Evolutionary conservation across 225 moss, liverwort and hornwort genomes (phyloP).

Genomic region (Sphagnum contortum): DNA sequence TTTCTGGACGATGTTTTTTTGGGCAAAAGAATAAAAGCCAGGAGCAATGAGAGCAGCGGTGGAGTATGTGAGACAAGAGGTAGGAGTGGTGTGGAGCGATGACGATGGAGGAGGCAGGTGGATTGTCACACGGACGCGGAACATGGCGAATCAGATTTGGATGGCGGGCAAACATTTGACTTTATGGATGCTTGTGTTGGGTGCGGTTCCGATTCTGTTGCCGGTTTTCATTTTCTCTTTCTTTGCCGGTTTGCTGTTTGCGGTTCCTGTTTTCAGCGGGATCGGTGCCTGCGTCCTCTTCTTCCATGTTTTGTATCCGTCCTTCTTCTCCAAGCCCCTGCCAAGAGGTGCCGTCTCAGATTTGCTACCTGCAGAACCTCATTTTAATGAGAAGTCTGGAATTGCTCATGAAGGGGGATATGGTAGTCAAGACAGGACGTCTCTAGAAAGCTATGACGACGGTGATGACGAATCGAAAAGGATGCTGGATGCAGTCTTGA

Average conservation of each 20-base stretch:
- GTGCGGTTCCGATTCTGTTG: constrained; percentile 17
- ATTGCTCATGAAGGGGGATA: too few relatives aligned
- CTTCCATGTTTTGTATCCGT: constrained; percentile 8
- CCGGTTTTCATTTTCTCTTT: constrained; percentile 16
- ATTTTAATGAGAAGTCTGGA: too few relatives aligned
- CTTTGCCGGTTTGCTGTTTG: constrained; percentile 18
- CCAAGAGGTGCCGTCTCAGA: not conserved
- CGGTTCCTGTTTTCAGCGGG: constrained; percentile 20
- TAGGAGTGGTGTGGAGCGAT: too few relatives aligned
- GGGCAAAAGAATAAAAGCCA: too few relatives aligned
- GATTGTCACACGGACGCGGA: constrained; percentile 3
- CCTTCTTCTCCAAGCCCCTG: not conserved
- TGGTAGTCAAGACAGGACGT: too few relatives aligned
- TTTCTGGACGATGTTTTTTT: too few relatives aligned
- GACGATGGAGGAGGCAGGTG: not conserved
- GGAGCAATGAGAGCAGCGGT: too few relatives aligned
- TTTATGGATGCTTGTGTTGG: constrained; percentile 20
- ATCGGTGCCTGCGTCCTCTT: constrained; percentile 16
- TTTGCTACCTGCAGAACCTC: constrained; percentile 1
- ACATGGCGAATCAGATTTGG: constrained; percentile 14
- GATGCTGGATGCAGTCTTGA: too few relatives aligned
- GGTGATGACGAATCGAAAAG: too few relatives aligned
- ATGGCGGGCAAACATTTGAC: constrained; percentile 12
- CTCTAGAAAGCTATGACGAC: too few relatives aligned
- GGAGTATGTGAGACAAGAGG: too few relatives aligned